Percentiles rank a stretch among this genome's conserved stretches.
phyloP scores from a whole-genome alignment of 345 rosid genomes.

The Euclidium syriacum region DNA sequence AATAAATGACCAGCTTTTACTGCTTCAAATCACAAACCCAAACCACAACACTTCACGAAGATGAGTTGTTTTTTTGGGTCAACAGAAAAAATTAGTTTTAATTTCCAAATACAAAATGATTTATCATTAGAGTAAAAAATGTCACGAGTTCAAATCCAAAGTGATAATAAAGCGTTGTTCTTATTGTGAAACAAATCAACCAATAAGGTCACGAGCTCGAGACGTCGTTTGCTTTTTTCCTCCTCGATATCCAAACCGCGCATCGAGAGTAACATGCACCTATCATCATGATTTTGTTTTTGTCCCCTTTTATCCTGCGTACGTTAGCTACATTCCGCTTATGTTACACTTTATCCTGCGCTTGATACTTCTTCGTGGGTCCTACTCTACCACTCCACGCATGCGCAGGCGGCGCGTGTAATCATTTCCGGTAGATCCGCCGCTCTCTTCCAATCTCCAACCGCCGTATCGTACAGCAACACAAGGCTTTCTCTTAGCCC shows the following conservation, averaged over 20 bases:
- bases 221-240: background rate
- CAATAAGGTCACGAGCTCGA: constrained; percentile 23
- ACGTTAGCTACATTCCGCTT: constrained; percentile 10
- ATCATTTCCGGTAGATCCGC: constrained; percentile 67
- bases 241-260: constrained; percentile 3
- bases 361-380: background rate
- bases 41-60: background rate
- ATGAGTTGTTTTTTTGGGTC: background rate
- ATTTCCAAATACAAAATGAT: background rate
- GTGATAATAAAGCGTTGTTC: background rate
- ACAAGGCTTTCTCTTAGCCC: constrained; percentile 62
- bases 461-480: constrained; percentile 48
- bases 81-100: too few relatives aligned
- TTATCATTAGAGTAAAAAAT: background rate
- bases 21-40: background rate
- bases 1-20: background rate
- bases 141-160: background rate
- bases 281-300: constrained; percentile 21
- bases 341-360: constrained; percentile 16
- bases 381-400: constrained; percentile 46
- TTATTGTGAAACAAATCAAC: constrained; percentile 6
- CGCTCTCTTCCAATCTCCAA: constrained; percentile 72
- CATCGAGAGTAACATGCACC: constrained; percentile 17
- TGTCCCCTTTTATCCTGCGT: background rate
- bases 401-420: constrained; percentile 79